Evolutionary conservation across 2,329 filamentous ascomycete species (phyloP), one percentile per base, ranked within the genome.

Genomic region (Ambrosiella beaveri): DNA sequence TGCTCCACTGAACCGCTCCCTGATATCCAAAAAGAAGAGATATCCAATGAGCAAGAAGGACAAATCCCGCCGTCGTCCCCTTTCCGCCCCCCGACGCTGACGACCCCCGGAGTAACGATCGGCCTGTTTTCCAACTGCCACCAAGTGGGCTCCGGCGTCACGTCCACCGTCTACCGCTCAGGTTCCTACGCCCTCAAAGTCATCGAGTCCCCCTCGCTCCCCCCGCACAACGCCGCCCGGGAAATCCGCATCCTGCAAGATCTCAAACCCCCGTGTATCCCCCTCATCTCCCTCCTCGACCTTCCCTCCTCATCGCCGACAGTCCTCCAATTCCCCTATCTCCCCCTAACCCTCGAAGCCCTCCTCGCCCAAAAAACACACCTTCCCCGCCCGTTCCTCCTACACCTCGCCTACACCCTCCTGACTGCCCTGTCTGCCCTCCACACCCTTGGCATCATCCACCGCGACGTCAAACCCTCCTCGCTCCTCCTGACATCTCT

Each of bases 401-500:
- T 67, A 17, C 64, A 66, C 19, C 80, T 74, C 68, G 93, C 76
- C 70, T 71, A 60, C 9, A 82, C 90, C 63, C 66, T 93, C 6
- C 85, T 96, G 66, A 68, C 71, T 2, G 90, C 81, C 3, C 76
- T 98, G 1, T 71, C 71, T 1, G 77, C 86, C 64, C 74, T 96
- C 1, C 93, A 98, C 67, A 64, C 68, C 7, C 71, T 80, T 27
- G 85, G 81, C 7, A 89, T 98, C 59, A 85, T 98, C 57, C 93
- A 98, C 68, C 83, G 93, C 59, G 93, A 98, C 66, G 74, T 98
- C 66, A 98, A 98, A 66, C 93, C 93, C 0, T 89, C 88, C 0
- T 95, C 95, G 57, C 77, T 98, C 40, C 74, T 96, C 7, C 76
- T 95, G 51, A 73, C 77, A 47, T 80, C 83, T 0, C 27, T 27